Evolutionary conservation across 2,329 filamentous ascomycete genomes (phyloP).

Genomic region (Curvularia hawaiiensis): DNA sequence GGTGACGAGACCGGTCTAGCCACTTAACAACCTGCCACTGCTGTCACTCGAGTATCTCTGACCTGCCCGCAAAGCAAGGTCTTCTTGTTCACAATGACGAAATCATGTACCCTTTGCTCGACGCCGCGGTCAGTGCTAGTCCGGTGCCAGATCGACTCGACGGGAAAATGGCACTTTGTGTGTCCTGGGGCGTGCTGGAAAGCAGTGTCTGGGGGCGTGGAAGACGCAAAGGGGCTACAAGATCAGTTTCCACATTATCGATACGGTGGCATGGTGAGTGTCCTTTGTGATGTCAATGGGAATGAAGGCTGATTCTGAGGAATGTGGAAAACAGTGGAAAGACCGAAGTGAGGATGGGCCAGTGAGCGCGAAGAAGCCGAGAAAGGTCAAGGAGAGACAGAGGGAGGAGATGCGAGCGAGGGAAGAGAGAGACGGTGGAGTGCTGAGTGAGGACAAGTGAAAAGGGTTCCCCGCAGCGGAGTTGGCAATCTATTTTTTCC

Average conservation of each 20-base stretch:
- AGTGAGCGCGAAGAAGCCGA: slow-evolving; percentile 51
- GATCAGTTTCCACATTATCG: slow-evolving; percentile 27
- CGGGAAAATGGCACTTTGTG: slow-evolving; percentile 51
- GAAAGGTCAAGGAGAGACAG: slow-evolving; percentile 45
- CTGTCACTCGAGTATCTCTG: neutral
- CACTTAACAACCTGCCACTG: neutral
- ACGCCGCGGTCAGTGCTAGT: slow-evolving; percentile 48
- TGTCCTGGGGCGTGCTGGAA: slow-evolving; percentile 53
- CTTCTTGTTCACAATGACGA: slow-evolving; percentile 25
- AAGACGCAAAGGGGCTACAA: slow-evolving; percentile 43
- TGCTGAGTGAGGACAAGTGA: neutral
- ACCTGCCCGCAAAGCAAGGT: neutral
- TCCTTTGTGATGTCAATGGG: neutral
- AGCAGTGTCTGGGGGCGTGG: slow-evolving; percentile 50
- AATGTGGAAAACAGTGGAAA: slow-evolving; percentile 45
- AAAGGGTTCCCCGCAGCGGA: too few species aligned
- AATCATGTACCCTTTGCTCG: slow-evolving; percentile 50
- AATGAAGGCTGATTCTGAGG: slow-evolving; percentile 13
- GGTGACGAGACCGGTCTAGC: neutral
- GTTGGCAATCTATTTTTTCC: neutral
- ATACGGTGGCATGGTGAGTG: slow-evolving; percentile 42
- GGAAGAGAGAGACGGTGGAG: neutral
- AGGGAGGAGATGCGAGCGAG: slow-evolving; percentile 18
- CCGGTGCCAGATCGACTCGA: slow-evolving; percentile 51
- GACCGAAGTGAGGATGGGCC: slow-evolving; percentile 47